Conservation (phyloP, 2,329 filamentous ascomycete species). For the Diaporthe humulicola region DNA sequence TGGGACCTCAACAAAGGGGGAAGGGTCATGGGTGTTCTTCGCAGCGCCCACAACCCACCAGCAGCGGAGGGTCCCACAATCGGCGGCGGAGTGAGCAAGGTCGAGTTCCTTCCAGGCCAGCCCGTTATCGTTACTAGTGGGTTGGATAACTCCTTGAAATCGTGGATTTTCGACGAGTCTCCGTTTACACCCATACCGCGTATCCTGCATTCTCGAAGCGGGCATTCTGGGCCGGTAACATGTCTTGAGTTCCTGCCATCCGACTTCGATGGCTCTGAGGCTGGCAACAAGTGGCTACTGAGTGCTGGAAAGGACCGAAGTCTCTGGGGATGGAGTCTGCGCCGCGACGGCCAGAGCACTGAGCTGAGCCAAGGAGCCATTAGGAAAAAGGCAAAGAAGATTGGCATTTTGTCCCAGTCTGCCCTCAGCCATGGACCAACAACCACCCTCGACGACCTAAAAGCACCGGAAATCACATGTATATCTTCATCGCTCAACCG, state of each 20-base stretch:
- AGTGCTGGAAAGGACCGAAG: conserved; percentile 91
- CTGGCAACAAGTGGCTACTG: conserved; percentile 92
- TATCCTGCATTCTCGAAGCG: conserved; percentile 86
- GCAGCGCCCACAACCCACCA: conserved; percentile 88
- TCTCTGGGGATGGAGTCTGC: conserved; percentile 96
- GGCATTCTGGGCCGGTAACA: conserved; percentile 89
- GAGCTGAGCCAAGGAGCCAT: conserved; percentile 94
- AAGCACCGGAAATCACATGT: conserved; percentile 91
- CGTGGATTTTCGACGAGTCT: conserved; percentile 95
- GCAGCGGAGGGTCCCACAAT: conserved; percentile 66
- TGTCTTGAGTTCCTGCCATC: conserved; percentile 87
- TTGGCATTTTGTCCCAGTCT: conserved; percentile 75
- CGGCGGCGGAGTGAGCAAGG: conserved; percentile 83
- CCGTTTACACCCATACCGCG: conserved; percentile 90
- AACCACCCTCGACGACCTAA: conserved; percentile 79
- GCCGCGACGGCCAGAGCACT: conserved; percentile 92
- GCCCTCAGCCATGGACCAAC: conserved; percentile 71
- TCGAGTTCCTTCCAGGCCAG: conserved; percentile 92
- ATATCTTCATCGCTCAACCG: conserved; percentile 93
- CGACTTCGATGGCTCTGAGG: conserved; percentile 89
- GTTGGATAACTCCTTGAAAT: conserved; percentile 92
- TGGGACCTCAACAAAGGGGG: conserved; percentile 96
- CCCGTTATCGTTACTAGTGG: conserved; percentile 92
- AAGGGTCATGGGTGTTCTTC: conserved; percentile 86
- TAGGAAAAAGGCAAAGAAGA: conserved; percentile 89